These are phyloP conservation scores for Wickerhamomyces sp. DNA, from an alignment of 1,139 yeast genomes.

Conservation along the genomic window DNA sequence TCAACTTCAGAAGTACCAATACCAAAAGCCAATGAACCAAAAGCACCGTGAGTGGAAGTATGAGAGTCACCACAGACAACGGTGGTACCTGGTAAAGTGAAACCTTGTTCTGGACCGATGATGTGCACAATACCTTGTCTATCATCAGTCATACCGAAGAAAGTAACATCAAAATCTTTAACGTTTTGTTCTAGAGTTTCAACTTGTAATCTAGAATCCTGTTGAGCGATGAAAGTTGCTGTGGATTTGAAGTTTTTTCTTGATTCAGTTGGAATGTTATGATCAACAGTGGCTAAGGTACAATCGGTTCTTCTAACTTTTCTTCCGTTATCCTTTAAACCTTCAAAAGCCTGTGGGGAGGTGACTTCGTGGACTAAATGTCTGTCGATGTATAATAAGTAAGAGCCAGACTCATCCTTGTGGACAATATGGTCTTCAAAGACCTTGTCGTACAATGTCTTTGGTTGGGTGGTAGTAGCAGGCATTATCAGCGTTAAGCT, in stretches of 20 bases:
- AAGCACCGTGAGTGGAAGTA: conserved; percentile 98
- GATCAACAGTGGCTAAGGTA: conserved; percentile 96
- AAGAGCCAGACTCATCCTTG: conserved; percentile 81
- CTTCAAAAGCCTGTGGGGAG: conserved; percentile 98
- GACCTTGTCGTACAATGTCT: conserved; percentile 91
- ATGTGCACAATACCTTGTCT: conserved; percentile 98
- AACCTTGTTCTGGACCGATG: conserved; percentile 98
- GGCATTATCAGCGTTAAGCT: conserved; percentile 15
- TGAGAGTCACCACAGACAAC: conserved; percentile 99
- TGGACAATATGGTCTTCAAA: conserved; percentile 92
- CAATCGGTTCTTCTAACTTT: conserved; percentile 88
- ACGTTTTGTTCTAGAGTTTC: conserved; percentile 90
- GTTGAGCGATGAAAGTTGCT: conserved; percentile 80
- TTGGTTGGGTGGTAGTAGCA: conserved; percentile 32
- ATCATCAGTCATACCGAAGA: conserved; percentile 88
- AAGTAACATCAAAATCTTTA: conserved; percentile 80
- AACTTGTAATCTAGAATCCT: conserved; percentile 89
- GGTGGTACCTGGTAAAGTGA: conserved; percentile 96
- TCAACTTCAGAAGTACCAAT: conserved; percentile 99
- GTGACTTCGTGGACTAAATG: conserved; percentile 98
- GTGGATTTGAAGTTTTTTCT: conserved; percentile 71
- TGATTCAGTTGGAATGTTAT: conserved; percentile 90
- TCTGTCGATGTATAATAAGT: conserved; percentile 85
- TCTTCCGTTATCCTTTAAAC: conserved; percentile 82
- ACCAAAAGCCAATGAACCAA: conserved; percentile 97